Evolutionary conservation across 2,329 filamentous ascomycete species (phyloP).

Genomic region (Rutstroemia sp.): DNA sequence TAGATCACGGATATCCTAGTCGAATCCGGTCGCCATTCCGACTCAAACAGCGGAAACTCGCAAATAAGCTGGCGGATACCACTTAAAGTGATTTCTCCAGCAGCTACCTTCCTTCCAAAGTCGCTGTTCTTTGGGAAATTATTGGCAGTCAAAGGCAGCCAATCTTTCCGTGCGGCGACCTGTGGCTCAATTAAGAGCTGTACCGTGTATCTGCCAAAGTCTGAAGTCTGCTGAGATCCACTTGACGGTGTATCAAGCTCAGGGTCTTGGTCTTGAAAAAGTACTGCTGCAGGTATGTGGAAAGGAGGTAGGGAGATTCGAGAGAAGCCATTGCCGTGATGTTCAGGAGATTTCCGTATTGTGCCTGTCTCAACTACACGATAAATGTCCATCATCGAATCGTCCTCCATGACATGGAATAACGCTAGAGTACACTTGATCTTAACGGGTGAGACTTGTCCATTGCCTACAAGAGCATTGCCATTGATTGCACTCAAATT

Average conservation of each 20-base stretch:
- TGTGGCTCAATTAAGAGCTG: slow-evolving; percentile 1
- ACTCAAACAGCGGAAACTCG: slow-evolving; percentile 2
- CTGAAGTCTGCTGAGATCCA: neutral
- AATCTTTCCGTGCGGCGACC: slow-evolving; percentile 9
- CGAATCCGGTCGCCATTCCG: neutral
- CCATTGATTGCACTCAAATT: neutral
- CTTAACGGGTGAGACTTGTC: slow-evolving; percentile 9
- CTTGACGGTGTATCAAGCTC: neutral
- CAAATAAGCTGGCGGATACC: neutral
- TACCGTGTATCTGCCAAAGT: neutral
- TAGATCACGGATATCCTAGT: slow-evolving; percentile 2
- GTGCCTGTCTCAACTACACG: slow-evolving; percentile 1
- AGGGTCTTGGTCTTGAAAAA: neutral
- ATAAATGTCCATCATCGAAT: slow-evolving; percentile 10
- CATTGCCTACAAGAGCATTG: neutral
- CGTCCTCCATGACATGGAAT: slow-evolving; percentile 15
- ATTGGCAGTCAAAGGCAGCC: slow-evolving; percentile 19
- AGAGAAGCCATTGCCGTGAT: neutral
- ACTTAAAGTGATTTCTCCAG: neutral
- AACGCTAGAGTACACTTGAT: slow-evolving; percentile 19
- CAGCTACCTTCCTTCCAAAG: slow-evolving; percentile 1
- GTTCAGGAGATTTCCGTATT: neutral
- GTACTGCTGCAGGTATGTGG: neutral
- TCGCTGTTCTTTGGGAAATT: neutral
- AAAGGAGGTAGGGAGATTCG: slow-evolving; percentile 2